phyloP scores from a whole-genome alignment of 225 moss, liverwort and hornwort species.

The Sphagnum contortum region DNA sequence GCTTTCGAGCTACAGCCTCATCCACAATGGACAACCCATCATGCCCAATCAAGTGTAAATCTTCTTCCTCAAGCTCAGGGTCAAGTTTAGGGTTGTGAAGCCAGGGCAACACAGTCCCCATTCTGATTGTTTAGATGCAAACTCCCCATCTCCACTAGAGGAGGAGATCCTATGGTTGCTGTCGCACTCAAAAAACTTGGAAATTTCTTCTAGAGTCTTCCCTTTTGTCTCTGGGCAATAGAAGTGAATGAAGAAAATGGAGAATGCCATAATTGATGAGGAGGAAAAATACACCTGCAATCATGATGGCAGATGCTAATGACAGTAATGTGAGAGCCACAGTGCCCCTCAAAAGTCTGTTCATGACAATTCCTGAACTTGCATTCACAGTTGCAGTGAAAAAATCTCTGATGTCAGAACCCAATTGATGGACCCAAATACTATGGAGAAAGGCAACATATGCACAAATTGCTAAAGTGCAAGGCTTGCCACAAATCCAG shows the following conservation, averaged over 20 bases:
- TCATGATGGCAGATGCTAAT: constrained; percentile 55
- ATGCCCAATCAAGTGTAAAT: constrained; percentile 53
- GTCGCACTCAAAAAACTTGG: constrained; percentile 51
- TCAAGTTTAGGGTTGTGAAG: constrained; percentile 10
- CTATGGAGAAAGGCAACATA: constrained; percentile 87
- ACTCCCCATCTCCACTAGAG: constrained; percentile 36
- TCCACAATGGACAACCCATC: constrained; percentile 27
- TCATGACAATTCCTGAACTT: constrained; percentile 83
- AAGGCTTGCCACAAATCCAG: constrained; percentile 56
- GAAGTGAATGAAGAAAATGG: constrained; percentile 55
- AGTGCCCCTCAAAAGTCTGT: constrained; percentile 79
- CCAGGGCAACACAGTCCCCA: constrained; percentile 21
- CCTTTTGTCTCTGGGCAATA: constrained; percentile 88
- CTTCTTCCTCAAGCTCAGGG: constrained; percentile 30
- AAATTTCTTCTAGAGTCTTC: constrained; percentile 77
- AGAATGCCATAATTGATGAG: constrained; percentile 35
- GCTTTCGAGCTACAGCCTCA: constrained; percentile 29
- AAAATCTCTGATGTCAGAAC: constrained; percentile 88
- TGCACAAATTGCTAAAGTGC: constrained; percentile 63
- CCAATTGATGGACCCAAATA: constrained; percentile 86
- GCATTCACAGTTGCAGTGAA: constrained; percentile 73
- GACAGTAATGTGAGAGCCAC: constrained; percentile 83
- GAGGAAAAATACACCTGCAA: constrained; percentile 67
- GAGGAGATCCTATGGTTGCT: constrained; percentile 25
- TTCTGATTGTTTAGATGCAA: constrained; percentile 11